Evolutionary conservation across 352 stramenopile species (phyloP), one percentile per base, ranked within the genome.

Genomic region (Pythium myriotylum): DNA sequence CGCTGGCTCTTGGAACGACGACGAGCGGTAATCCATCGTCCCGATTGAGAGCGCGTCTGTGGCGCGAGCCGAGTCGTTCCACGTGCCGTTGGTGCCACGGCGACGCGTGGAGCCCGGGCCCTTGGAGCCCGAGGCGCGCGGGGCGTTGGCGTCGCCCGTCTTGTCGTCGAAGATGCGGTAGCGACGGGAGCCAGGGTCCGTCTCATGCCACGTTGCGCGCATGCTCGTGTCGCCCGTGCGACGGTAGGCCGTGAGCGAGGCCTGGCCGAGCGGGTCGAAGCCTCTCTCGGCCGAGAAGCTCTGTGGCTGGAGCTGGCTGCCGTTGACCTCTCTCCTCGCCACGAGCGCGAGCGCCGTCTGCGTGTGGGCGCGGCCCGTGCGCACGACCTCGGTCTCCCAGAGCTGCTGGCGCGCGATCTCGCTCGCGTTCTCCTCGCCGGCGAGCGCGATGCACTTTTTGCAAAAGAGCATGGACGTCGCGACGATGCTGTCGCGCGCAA

Each of bases 371-470:
- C 64, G 57, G 19, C 57, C 64, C 26, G 64, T 57, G 42, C 64
- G 64, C 22, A 72, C 51, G 13, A 69, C 41, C 32, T 77, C 71
- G 4, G 67, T 55, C 14, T 79, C 70, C 69, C 72, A 83, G 12
- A 88, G 46, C 57, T 91, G 79, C 51, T 81, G 73, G 24, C 72
- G 76, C 29, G 81, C 81, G 46, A 91, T 86, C 24, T 88, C 79
- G 8, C 73, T 48, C 45, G 81, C 69, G 49, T 71, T 89, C 42
- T 88, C 77, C 23, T 86, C 72, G 22, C 68, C 73, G 3, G 83
- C 77, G 55, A 63, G 70, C 4, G 71, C 62, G 10, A 91, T 68
- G 59, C 82, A 91, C 39, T 74, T 77, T 49, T 84, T 86, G 67
- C 82, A 91, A 41, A 91, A 87, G 42, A 79, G 67, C 58, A 88